Evolutionary conservation across 306 rosid genomes (phyloP), one percentile per base, ranked within the genome.

Genomic region (Argentina anserina): DNA sequence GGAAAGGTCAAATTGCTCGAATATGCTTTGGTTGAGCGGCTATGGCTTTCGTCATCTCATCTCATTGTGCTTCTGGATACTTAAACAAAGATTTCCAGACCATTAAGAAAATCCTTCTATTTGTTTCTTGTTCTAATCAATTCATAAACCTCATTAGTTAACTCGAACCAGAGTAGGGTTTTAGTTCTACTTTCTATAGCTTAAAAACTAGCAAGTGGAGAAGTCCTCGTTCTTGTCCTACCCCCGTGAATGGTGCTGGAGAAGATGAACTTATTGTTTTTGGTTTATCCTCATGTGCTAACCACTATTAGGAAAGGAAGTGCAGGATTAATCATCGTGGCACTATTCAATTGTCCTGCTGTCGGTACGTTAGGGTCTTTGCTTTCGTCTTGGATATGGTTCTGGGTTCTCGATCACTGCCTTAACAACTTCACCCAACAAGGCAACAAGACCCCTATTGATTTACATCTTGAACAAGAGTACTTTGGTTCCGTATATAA

Each of bases 21-120:
- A 70, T 76, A 70, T 75, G 73, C 42, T 78, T 78, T 77, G 77
- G 79, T 28, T n/a, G 49, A 75, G 77, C 73, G 72, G 77, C 78
- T 72, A 31, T 41, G 75, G 87, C 89, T 75, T 65, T 80, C 90
- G 86, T 87, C 95, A 85, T 73, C 42, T 56, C 66, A 71, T 71
- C 77, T 33, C 64, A 49, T 50, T 50, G 64, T 43, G 41, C 13
- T 72, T 65, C 65, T 37, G 41, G 56, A 41, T 61, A 68, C 55
- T 34, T 33, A 9, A 29, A 49, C 66, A 61, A 61, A 67, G 78
- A 69, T 72, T 76, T 70, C 39, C 6, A 60, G 12, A 23, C 15
- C 45, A 46, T 62, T 47, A 74, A 74, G 18, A 46, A 62, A 67
- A 71, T 71, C 29, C 18, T 37, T 39, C 26, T 12, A 36, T 47